Conservation (phyloP, 2,329 filamentous ascomycete genomes). For the Colletotrichum tamarilloi region DNA sequence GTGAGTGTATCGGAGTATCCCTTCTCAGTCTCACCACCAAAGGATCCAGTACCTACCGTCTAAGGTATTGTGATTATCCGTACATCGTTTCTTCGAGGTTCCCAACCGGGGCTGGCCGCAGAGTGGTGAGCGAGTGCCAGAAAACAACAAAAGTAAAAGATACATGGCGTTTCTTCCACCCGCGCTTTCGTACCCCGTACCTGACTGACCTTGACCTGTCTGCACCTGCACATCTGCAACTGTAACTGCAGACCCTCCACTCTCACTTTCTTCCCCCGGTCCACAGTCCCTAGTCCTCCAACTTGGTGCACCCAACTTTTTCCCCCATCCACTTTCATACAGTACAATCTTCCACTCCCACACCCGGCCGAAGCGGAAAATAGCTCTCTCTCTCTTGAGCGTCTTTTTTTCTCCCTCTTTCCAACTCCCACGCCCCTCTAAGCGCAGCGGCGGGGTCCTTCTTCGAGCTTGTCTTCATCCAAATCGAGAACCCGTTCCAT, state of each 20-base stretch:
- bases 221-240: not conserved
- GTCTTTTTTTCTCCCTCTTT: not conserved
- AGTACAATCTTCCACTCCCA: conserved; percentile 2
- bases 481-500: conserved; percentile 27
- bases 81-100: not conserved
- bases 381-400: conserved; percentile 8
- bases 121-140: no score
- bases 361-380: conserved; percentile 21
- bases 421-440: conserved; percentile 20
- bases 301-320: not conserved
- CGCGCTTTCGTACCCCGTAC: conserved; percentile 2
- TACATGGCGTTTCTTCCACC: not conserved
- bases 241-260: not conserved
- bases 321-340: conserved; percentile 15
- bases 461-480: conserved; percentile 33
- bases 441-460: conserved; percentile 26
- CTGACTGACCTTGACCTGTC: not conserved
- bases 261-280: not conserved
- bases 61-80: not conserved
- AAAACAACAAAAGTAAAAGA: not conserved
- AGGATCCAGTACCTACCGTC: not conserved
- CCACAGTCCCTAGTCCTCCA: not conserved
- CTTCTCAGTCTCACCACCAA: not conserved
- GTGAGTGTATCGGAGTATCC: not conserved
- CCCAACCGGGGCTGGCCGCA: no score